A percentile compares a stretch with the other conserved stretches of the same genome.
Conservation (phyloP, 2,329 filamentous ascomycete species). For the Alternaria sp. region DNA sequence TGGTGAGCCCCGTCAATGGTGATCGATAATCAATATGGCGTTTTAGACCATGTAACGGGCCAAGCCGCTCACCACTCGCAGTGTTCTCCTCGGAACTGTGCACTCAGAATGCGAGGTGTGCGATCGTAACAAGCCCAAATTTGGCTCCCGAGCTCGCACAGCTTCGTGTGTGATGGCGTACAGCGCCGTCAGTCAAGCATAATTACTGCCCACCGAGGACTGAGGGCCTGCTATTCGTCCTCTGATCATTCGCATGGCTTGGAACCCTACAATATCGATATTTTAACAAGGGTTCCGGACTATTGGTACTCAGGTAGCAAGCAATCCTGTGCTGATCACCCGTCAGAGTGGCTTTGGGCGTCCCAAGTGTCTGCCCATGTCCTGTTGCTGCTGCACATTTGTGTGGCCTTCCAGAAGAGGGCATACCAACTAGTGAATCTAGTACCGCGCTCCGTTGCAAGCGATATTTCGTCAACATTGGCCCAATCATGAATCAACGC, state of each 20-base stretch:
- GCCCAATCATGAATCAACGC: not conserved
- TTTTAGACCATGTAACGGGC: constrained; percentile 13
- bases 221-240: constrained; percentile 22
- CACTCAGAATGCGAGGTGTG: constrained; percentile 15
- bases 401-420: constrained; percentile 43
- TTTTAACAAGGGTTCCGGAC: constrained; percentile 34
- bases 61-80: constrained; percentile 8
- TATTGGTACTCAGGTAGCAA: constrained; percentile 41
- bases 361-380: constrained; percentile 34
- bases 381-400: constrained; percentile 26
- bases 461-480: constrained; percentile 2
- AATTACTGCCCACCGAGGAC: constrained; percentile 29
- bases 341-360: constrained; percentile 48
- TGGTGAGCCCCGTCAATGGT: constrained; percentile 37
- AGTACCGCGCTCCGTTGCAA: constrained; percentile 9
- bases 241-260: constrained; percentile 32
- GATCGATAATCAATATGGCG: constrained; percentile 17
- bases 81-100: constrained; percentile 4
- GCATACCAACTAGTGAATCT: constrained; percentile 11
- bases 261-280: constrained; percentile 18
- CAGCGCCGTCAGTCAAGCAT: constrained; percentile 37
- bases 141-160: constrained; percentile 24
- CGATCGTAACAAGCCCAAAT: constrained; percentile 24
- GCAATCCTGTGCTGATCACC: constrained; percentile 47
- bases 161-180: constrained; percentile 28